Evolutionary conservation across 148 eudicot species (phyloP).

Genomic region (Selenicereus undatus): DNA sequence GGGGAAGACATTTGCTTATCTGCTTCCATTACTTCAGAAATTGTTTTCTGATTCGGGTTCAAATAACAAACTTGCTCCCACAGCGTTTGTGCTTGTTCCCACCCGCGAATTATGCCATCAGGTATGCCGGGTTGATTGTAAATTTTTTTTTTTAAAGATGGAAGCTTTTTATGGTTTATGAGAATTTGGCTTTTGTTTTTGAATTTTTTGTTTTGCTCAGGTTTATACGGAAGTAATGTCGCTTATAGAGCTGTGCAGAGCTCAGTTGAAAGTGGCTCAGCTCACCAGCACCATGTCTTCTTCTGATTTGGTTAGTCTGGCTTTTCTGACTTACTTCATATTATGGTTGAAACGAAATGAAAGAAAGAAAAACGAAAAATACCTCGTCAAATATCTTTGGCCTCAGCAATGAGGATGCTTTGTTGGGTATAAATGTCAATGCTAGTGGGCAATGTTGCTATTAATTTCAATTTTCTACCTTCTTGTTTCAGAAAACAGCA

Average conservation of each 20-base stretch:
- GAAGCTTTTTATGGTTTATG: not conserved
- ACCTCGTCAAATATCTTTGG: not conserved
- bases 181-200: not conserved
- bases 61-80: constrained; percentile 43
- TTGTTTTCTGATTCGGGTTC: constrained; percentile 48
- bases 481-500: constrained; percentile 47
- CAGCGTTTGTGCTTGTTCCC: constrained; percentile 69
- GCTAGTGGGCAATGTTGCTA: not conserved
- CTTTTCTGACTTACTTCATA: not conserved
- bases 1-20: constrained; percentile 88
- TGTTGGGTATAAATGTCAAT: not conserved
- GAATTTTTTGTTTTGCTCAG: constrained; percentile 28
- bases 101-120: constrained; percentile 84
- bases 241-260: constrained; percentile 70
- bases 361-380: not conserved
- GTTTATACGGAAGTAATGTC: constrained; percentile 65
- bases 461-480: constrained; percentile 4
- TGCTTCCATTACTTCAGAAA: constrained; percentile 88
- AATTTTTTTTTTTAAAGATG: not conserved
- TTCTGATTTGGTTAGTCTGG: constrained; percentile 71
- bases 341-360: not conserved
- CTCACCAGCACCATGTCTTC: constrained; percentile 56
- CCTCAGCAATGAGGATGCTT: not conserved
- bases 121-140: constrained; percentile 26
- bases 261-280: constrained; percentile 68